These are phyloP conservation scores for Penicillium sp. DNA, from an alignment of 2,329 filamentous ascomycete species.

Conservation along the genomic window DNA sequence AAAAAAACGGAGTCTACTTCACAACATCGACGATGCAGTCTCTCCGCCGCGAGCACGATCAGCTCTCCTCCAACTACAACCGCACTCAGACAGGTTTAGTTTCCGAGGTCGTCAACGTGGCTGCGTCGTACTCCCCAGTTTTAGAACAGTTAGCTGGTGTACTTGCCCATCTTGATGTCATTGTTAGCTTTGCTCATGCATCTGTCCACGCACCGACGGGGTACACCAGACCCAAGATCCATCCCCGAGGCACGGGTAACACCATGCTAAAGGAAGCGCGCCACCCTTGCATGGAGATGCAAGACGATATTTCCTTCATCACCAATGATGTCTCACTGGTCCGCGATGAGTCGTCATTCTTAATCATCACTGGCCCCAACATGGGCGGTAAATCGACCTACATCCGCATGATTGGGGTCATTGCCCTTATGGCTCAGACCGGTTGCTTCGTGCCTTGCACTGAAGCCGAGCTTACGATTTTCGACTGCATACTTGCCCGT, in stretches of 20 bases:
- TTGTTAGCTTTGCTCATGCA: conserved; percentile 90
- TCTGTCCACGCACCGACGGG: conserved; percentile 90
- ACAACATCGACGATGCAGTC: conserved; percentile 82
- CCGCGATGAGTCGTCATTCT: conserved; percentile 80
- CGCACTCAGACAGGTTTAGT: conserved; percentile 91
- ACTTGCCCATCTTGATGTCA: conserved; percentile 91
- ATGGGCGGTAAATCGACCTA: conserved; percentile 99
- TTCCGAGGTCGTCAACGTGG: conserved; percentile 88
- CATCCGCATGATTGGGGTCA: conserved; percentile 95
- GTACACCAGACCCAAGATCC: conserved; percentile 89
- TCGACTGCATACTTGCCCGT: conserved; percentile 94
- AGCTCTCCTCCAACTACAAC: conserved; percentile 92
- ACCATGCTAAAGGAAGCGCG: conserved; percentile 91
- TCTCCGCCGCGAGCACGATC: conserved; percentile 87
- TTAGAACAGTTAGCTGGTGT: conserved; percentile 87
- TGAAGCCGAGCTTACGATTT: conserved; percentile 90
- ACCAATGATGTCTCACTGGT: conserved; percentile 90
- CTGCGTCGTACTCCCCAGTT: conserved; percentile 91
- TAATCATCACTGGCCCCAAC: conserved; percentile 97
- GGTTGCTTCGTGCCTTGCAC: conserved; percentile 94
- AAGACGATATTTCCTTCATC: conserved; percentile 98
- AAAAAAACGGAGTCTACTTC: conserved; percentile 99
- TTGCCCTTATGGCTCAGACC: conserved; percentile 95
- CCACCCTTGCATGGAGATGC: conserved; percentile 97
- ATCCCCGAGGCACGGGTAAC: conserved; percentile 83